These are phyloP conservation scores for Chalciporus piperatus DNA, from an alignment of 768 basidiomycete genomes.

Conservation along the genomic window DNA sequence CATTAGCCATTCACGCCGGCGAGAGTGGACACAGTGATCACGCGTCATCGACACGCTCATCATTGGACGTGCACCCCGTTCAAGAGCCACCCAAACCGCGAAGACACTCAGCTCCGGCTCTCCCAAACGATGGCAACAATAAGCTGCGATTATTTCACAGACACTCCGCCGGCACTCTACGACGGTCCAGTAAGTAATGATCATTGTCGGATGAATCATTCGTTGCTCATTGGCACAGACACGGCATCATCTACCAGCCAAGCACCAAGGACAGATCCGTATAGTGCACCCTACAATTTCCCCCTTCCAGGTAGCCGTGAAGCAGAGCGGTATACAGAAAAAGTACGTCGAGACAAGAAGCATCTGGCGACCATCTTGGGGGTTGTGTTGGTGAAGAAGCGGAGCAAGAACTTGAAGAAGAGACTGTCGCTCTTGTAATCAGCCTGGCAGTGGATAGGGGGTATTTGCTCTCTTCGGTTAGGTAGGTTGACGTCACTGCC, in stretches of 20 bases:
- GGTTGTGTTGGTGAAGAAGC: not conserved
- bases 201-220: no score
- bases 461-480: not conserved
- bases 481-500: not conserved
- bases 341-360: not conserved
- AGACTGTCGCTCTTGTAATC: not conserved
- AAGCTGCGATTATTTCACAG: not conserved
- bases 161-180: not conserved
- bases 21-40: not conserved
- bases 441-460: no score
- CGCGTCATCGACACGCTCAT: not conserved
- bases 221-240: not conserved
- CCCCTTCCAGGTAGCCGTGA: not conserved
- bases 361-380: not conserved
- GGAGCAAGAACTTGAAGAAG: not conserved
- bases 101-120: no score
- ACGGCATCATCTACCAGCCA: not conserved
- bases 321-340: not conserved
- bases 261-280: not conserved
- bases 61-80: not conserved
- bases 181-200: not conserved
- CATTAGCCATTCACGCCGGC: not conserved
- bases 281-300: not conserved
- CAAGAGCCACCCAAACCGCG: not conserved
- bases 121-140: no score